Base-by-base conservation (phyloP, 768 basidiomycete species). In the Phaeotremella fagi region DNA sequence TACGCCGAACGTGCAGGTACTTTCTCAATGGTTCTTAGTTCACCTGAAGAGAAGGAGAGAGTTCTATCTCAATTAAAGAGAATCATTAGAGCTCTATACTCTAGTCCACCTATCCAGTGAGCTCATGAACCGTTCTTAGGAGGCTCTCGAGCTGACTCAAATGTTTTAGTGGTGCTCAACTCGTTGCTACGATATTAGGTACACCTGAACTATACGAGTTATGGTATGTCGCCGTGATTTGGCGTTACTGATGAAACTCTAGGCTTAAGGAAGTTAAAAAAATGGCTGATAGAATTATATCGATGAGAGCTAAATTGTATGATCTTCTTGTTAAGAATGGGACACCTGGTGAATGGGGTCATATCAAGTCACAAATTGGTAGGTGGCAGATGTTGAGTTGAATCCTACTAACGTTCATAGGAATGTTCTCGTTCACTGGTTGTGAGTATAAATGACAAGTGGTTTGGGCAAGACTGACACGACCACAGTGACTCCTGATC, bases 1-100 rank as follows among this genome's bases (percentile, higher is more conserved):
- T 99, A 99, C 73, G 94, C 91, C 55, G 95, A 98, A 78, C 91
- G 95, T 64, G 89, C 90, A 54, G 95, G 95, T n/a, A 86, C 88
- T 3, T 91, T 99, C 79, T 94, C 92, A 16, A 73, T 99, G 68
- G 75, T 77, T 37, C 79, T 84, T 7, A 74, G 79, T 33, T 75
- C 78, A 57, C 73, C 79, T 64, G 88, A 88, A 42, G 80, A 85
- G 44, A 86, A 85, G 44, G 78, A 83, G 75, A 85, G 90, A 44
- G 84, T 97, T 36, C 87, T 92, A 76, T 88, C 85, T 73, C 95
- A 97, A 76, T 77, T 98, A 70, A 91, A 94, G 80, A 95, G 98
- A 57, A 77, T 98, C 57, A 85, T 95, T 61, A 85, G 95, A 12
- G 90, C 91, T 36, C 85, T 97, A 84, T 97, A 97, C 79, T 98